These are phyloP conservation scores for Xerocomellus dryophilus DNA, from an alignment of 768 basidiomycete species.

Conservation along the genomic window DNA sequence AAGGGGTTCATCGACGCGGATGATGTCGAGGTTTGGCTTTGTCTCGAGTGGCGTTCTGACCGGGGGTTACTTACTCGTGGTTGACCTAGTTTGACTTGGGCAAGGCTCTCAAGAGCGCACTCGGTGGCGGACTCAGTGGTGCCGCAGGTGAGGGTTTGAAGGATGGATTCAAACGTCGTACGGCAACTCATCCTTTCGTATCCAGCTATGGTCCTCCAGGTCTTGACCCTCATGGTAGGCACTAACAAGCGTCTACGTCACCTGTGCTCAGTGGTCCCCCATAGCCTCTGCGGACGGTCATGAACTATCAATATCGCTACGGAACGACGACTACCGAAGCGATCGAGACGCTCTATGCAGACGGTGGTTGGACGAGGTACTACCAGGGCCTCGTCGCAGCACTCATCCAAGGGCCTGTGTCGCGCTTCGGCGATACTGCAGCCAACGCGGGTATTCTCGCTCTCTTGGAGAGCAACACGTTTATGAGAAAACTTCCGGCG, in stretches of 20 bases:
- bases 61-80: constrained; percentile 42
- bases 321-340: constrained; percentile 74
- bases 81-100: constrained; percentile 71
- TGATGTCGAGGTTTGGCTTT: constrained; percentile 56
- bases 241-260: not conserved
- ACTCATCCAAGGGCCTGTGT: constrained; percentile 77
- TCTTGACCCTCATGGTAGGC: constrained; percentile 74
- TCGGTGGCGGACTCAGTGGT: constrained; percentile 89
- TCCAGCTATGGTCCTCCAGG: constrained; percentile 90
- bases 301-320: constrained; percentile 95
- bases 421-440: constrained; percentile 93
- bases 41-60: constrained; percentile 32
- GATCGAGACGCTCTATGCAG: constrained; percentile 61
- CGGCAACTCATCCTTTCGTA: constrained; percentile 4
- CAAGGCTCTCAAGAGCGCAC: constrained; percentile 73
- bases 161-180: not conserved
- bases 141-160: constrained; percentile 57
- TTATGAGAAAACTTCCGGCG: constrained; percentile 59
- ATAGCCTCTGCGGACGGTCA: constrained; percentile 88
- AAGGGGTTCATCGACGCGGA: constrained; percentile 69
- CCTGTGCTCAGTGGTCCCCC: not conserved
- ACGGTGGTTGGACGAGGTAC: constrained; percentile 81
- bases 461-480: constrained; percentile 71
- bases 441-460: constrained; percentile 92
- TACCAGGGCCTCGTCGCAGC: constrained; percentile 88